Conservation (phyloP, 306 rosid genomes). For the Datisca glomerata region DNA sequence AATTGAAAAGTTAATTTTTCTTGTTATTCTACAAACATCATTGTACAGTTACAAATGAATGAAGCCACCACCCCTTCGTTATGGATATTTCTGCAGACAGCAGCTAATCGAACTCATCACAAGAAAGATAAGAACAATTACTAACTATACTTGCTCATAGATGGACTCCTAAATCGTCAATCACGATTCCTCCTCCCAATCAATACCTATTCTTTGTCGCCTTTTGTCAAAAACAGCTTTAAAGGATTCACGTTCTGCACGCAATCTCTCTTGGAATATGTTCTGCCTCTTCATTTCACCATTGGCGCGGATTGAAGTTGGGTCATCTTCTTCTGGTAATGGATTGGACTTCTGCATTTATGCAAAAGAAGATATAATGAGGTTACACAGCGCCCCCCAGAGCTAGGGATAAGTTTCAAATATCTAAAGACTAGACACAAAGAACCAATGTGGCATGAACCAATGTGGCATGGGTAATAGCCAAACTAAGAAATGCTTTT, state of each 20-base stretch:
- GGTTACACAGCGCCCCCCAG: not conserved
- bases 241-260: conserved; percentile 78
- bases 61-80: too few species aligned
- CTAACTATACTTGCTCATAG: not conserved
- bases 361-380: conserved; percentile 9
- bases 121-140: not conserved
- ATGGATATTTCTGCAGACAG: too few species aligned
- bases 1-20: too few species aligned
- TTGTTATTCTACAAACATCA: not conserved
- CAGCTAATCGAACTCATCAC: not conserved
- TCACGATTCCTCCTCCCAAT: conserved; percentile 47
- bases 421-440: too few species aligned
- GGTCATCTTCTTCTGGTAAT: conserved; percentile 37
- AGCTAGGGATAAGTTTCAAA: too few species aligned
- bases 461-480: too few species aligned
- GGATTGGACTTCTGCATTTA: conserved; percentile 70
- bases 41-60: not conserved
- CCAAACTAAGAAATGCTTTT: too few species aligned
- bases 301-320: conserved; percentile 9
- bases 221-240: conserved; percentile 76
- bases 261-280: conserved; percentile 57
- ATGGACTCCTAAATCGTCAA: not conserved
- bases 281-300: conserved; percentile 40
- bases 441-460: too few species aligned
- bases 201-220: conserved; percentile 68